phyloP scores from a whole-genome alignment of 495 filamentous ascomycete species.

The Penicillium waksmanii region DNA sequence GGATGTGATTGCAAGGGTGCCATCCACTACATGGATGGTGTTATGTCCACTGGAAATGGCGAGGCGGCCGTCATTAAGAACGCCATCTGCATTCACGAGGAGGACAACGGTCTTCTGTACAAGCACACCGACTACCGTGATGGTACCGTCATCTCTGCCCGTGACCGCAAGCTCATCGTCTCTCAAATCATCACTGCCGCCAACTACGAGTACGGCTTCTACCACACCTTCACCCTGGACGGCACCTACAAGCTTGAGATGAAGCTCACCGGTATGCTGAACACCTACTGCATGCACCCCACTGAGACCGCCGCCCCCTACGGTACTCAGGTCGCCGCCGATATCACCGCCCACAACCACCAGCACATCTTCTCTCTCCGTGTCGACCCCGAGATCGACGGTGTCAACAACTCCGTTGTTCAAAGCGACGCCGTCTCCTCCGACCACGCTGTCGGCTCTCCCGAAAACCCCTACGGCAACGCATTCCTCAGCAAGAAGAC shows the following conservation, averaged over 20 bases:
- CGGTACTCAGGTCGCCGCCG: conserved; percentile 51
- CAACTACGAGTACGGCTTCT: conserved; percentile 96
- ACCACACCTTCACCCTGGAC: conserved; percentile 95
- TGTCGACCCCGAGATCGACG: conserved; percentile 59
- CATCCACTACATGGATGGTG: conserved; percentile 88
- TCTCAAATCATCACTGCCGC: conserved; percentile 95
- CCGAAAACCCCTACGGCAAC: conserved; percentile 52
- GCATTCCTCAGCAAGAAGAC: conserved; percentile 52
- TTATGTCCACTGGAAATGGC: conserved; percentile 83
- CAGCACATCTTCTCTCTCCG: conserved; percentile 59
- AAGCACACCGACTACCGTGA: conserved; percentile 98
- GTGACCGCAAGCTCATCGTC: conserved; percentile 84
- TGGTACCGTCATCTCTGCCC: conserved; percentile 82
- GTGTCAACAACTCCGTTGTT: conserved; percentile 51
- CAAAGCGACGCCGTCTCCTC: conserved; percentile 50
- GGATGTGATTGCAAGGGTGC: conserved; percentile 96
- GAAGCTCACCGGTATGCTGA: conserved; percentile 93
- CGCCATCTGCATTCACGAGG: conserved; percentile 96
- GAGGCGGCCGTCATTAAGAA: conserved; percentile 83
- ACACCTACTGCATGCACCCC: conserved; percentile 55
- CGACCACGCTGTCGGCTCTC: conserved; percentile 38
- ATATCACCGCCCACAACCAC: conserved; percentile 55
- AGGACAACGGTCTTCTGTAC: conserved; percentile 91
- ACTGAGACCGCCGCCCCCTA: conserved; percentile 50
- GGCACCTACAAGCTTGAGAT: conserved; percentile 94